phyloP scores from a whole-genome alignment of 2,329 filamentous ascomycete species.

The Alternaria solani region DNA sequence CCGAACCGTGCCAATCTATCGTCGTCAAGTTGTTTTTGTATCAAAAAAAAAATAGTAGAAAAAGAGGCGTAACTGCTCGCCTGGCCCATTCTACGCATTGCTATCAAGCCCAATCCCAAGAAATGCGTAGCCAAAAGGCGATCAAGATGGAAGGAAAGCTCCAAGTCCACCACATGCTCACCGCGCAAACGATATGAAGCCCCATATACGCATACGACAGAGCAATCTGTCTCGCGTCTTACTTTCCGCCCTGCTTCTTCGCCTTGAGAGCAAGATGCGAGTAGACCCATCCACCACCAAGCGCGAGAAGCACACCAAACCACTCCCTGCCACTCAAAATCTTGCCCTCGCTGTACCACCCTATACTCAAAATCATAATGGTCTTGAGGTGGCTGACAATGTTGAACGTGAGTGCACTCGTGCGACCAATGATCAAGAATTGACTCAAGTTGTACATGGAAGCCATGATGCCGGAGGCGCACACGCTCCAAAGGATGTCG shows the following conservation, averaged over 20 bases:
- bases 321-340: conserved; percentile 51
- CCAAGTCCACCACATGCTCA: conserved; percentile 1
- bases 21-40: not conserved
- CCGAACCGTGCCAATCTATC: conserved; percentile 1
- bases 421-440: conserved; percentile 54
- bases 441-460: conserved; percentile 54
- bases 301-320: conserved; percentile 55
- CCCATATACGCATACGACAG: not conserved
- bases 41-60: not conserved
- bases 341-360: conserved; percentile 57
- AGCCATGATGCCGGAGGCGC: conserved; percentile 55
- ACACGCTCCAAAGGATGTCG: conserved; percentile 52
- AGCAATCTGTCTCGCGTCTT: conserved; percentile 12
- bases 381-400: conserved; percentile 56
- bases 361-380: conserved; percentile 56
- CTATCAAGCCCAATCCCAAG: not conserved
- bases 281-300: conserved; percentile 57
- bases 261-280: conserved; percentile 52
- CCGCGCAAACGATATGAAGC: not conserved
- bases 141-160: not conserved
- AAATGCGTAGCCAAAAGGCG: not conserved
- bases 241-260: conserved; percentile 43
- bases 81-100: not conserved
- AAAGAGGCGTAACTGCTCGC: not conserved
- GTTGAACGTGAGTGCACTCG: conserved; percentile 52